These are phyloP conservation scores for Alternaria solani DNA, from an alignment of 2,329 filamentous ascomycete genomes.

Conservation along the genomic window DNA sequence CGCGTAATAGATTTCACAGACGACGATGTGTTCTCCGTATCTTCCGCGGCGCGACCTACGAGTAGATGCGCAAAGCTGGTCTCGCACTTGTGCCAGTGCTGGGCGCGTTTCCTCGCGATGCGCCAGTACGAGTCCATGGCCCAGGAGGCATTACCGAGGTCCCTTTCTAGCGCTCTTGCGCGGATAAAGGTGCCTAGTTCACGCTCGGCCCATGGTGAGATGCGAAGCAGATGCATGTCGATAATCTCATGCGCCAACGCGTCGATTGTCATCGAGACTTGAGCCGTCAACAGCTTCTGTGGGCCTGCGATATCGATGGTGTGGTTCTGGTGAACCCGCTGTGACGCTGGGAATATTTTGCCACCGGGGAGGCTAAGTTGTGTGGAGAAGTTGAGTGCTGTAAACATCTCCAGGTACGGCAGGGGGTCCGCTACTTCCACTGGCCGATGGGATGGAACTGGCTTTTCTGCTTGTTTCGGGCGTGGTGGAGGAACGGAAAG, in stretches of 20 bases:
- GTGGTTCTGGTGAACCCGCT: constrained; percentile 52
- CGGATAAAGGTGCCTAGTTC: constrained; percentile 67
- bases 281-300: constrained; percentile 65
- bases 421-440: constrained; percentile 71
- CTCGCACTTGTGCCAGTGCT: constrained; percentile 68
- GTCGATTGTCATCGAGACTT: constrained; percentile 65
- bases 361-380: constrained; percentile 50
- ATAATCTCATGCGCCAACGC: constrained; percentile 57
- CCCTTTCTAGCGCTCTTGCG: constrained; percentile 52
- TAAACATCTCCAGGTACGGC: constrained; percentile 75
- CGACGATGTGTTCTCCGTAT: constrained; percentile 32
- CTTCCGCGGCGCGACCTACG: constrained; percentile 18
- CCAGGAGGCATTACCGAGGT: constrained; percentile 70
- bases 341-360: constrained; percentile 20
- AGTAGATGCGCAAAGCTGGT: constrained; percentile 53
- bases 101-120: constrained; percentile 66
- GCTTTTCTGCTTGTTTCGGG: constrained; percentile 40
- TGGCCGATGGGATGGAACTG: constrained; percentile 68
- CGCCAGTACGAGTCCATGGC: constrained; percentile 74
- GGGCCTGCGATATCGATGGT: constrained; percentile 61
- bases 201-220: constrained; percentile 66
- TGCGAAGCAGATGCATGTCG: constrained; percentile 61
- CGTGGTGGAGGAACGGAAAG: constrained; percentile 37
- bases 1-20: constrained; percentile 39
- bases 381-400: constrained; percentile 69